Evolutionary conservation across 305 asterid species (phyloP), one percentile per base, ranked within the genome.

Genomic region (Stenogyne calaminthoides): DNA sequence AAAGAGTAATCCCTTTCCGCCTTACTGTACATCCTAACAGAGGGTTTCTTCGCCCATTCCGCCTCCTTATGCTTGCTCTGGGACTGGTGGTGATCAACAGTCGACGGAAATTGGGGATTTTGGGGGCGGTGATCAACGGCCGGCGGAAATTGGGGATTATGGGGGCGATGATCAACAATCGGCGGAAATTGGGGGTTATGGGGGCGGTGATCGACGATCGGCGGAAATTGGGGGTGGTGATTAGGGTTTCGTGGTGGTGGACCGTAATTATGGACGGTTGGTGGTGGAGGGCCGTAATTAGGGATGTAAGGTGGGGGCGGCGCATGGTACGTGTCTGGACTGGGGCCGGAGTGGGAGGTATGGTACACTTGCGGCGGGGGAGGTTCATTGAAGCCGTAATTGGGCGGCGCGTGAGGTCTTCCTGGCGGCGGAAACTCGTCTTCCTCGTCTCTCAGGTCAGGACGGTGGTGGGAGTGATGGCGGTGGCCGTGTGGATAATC

Each of bases 21-120:
- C 86, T 86, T 88, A 44, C 80, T 56, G 71, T 76, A 91, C 76
- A 94, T 78, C 88, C 87, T 87, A 15, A 91, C 89, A 15, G 96
- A 58, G 16, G 97, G 93, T 62, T 67, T 86, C 18, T 75, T 77
- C 8, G 75, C 51, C 62, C 85, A 44, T 71, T 86, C 92, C 5
- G 75, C 80, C 6, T 11, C 66, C 44, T 4, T 40, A 63, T 68
- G 75, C 51, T 47, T 84, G 74, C 59, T 42, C 59, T 64, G n/a
- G n/a, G n/a, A n/a, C n/a, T n/a, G 78, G 49, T 68, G 79, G 52
- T 71, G 84, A 15, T 55, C 80, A 40, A 34, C n/a, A 25, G 19
- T 8, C 57, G 85, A 11, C 8, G 83, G 84, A 7, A 64, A 51
- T 16, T 51, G 57, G 19, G 54, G 54, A 1, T 47, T 12, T 0